phyloP scores from a whole-genome alignment of 2,329 filamentous ascomycete genomes.

The Chaetoscypha palmicola region DNA sequence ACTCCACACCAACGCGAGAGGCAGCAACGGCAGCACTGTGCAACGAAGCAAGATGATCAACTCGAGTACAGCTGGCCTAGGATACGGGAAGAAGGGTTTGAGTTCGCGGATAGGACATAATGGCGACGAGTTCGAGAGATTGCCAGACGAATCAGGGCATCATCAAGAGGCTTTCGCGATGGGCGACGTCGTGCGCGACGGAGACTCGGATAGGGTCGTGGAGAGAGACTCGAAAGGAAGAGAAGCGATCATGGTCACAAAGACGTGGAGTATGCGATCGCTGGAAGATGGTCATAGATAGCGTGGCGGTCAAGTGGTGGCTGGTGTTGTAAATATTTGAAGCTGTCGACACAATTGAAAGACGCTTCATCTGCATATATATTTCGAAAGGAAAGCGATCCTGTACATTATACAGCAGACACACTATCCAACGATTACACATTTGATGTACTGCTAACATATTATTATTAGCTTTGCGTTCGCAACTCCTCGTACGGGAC shows the following conservation, averaged over 20 bases:
- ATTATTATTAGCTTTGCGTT: no score
- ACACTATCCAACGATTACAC: no score
- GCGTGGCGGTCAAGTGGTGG: no score
- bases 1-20: background rate
- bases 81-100: background rate
- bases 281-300: no score
- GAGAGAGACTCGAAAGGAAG: background rate
- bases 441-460: no score
- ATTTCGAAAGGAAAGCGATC: no score
- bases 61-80: background rate
- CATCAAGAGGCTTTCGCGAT: background rate
- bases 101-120: background rate
- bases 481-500: no score
- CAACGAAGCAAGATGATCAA: background rate
- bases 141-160: background rate
- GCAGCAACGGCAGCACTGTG: background rate
- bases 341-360: no score
- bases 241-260: slow-evolving; percentile 1
- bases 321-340: no score
- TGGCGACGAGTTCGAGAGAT: background rate
- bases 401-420: no score
- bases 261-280: slow-evolving; percentile 1
- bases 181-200: background rate
- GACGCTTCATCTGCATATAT: no score
- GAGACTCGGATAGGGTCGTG: background rate